Conservation (phyloP, 176 grass and related monocot genomes). For the Zoysia japonica region DNA sequence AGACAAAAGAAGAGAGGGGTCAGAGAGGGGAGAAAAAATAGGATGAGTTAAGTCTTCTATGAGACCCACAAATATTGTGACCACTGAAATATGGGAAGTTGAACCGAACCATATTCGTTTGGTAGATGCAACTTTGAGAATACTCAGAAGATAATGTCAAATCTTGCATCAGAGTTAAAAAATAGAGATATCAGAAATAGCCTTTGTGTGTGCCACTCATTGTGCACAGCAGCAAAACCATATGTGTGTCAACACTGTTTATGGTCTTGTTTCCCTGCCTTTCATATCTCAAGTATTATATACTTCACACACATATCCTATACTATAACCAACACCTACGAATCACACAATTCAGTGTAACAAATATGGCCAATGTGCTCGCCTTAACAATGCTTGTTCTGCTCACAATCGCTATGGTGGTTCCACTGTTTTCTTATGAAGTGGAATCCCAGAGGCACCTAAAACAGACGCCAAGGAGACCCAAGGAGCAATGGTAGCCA, state of each 20-base stretch:
- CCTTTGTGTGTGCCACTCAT: neutral
- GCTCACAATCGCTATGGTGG: neutral
- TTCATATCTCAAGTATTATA: neutral
- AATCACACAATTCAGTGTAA: neutral
- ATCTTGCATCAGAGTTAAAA: neutral
- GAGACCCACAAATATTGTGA: too few species aligned
- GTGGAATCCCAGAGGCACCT: neutral
- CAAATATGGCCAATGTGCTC: slow-evolving; percentile 8
- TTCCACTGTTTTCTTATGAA: neutral
- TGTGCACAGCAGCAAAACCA: neutral
- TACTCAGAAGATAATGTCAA: too few species aligned
- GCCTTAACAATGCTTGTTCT: neutral
- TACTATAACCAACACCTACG: neutral
- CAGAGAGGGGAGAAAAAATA: too few species aligned
- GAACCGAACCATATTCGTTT: too few species aligned
- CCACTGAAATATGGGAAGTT: too few species aligned
- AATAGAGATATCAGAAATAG: neutral
- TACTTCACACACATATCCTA: neutral
- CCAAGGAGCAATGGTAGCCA: neutral
- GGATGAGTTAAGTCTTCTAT: too few species aligned
- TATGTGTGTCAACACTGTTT: neutral
- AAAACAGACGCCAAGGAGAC: neutral
- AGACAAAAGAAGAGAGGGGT: too few species aligned
- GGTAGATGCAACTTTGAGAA: too few species aligned
- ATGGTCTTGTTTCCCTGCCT: neutral